Percentiles rank a stretch among this genome's conserved stretches.
Conservation (phyloP, 2,329 filamentous ascomycete genomes). For the Phialocephala subalpina region DNA sequence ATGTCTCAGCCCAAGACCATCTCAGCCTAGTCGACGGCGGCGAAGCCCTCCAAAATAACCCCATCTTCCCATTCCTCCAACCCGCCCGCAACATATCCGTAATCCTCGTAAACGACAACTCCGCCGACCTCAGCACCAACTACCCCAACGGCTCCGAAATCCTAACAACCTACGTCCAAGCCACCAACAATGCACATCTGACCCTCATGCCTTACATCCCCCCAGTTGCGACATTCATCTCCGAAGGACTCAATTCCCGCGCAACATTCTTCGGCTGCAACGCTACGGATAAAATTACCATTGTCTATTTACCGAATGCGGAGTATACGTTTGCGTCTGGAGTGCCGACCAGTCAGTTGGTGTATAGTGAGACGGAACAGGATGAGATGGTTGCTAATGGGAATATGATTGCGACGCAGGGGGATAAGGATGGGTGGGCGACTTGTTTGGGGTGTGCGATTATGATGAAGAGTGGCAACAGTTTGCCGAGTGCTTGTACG, state of each 20-base stretch:
- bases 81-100: constrained; percentile 63
- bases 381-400: constrained; percentile 51
- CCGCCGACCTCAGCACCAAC: constrained; percentile 60
- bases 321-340: constrained; percentile 47
- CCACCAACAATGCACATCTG: constrained; percentile 28
- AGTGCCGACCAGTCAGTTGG: constrained; percentile 42
- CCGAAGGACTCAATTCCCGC: constrained; percentile 36
- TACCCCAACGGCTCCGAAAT: constrained; percentile 55
- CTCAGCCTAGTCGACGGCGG: constrained; percentile 56
- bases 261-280: constrained; percentile 54
- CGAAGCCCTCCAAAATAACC: constrained; percentile 53
- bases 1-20: constrained; percentile 45
- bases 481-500: constrained; percentile 45
- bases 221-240: constrained; percentile 43
- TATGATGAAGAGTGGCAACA: constrained; percentile 43
- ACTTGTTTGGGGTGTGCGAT: constrained; percentile 53
- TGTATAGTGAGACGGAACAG: constrained; percentile 47
- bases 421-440: constrained; percentile 43
- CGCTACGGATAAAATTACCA: constrained; percentile 37
- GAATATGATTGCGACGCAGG: constrained; percentile 47
- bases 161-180: constrained; percentile 39
- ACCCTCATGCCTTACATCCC: constrained; percentile 56
- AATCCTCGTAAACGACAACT: constrained; percentile 71
- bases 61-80: constrained; percentile 57
- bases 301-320: constrained; percentile 51